Conservation (phyloP, 1,139 yeast genomes). For the Geotrichum restrictum region DNA sequence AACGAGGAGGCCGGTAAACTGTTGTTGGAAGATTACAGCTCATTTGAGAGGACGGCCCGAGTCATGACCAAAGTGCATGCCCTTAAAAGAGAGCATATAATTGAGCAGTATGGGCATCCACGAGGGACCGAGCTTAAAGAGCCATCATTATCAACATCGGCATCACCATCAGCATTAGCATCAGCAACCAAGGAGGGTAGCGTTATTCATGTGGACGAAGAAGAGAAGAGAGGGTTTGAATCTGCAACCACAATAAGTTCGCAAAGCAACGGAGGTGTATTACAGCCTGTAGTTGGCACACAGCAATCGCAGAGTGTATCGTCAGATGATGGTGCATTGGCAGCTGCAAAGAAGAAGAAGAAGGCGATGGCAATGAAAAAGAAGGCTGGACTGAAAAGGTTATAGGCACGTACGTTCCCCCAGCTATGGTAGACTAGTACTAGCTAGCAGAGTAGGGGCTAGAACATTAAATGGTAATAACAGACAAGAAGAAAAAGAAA, state of each 20-base stretch:
- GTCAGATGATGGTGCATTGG: not conserved
- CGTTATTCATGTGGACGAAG: conserved; percentile 4
- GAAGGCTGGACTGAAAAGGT: conserved; percentile 21
- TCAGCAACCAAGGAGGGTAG: too few species aligned
- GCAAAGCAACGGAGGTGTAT: not conserved
- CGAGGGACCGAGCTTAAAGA: not conserved
- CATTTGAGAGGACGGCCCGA: conserved; percentile 33
- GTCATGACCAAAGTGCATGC: conserved; percentile 38
- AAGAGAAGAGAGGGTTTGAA: not conserved
- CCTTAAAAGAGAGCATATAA: conserved; percentile 18
- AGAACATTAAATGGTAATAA: not conserved
- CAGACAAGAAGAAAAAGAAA: not conserved
- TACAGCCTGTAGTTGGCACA: conserved; percentile 4
- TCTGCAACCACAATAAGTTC: too few species aligned
- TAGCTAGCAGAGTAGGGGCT: not conserved
- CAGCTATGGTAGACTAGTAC: not conserved
- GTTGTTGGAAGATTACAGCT: conserved; percentile 33
- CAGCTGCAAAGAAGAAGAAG: conserved; percentile 4
- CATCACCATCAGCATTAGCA: not conserved
- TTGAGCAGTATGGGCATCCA: conserved; percentile 9
- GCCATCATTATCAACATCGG: not conserved
- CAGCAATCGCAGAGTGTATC: not conserved
- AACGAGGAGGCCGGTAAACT: conserved; percentile 39
- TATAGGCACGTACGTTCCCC: too few species aligned
- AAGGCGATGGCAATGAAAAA: conserved; percentile 14